Evolutionary conservation across 1,139 yeast genomes (phyloP), one percentile per base, ranked within the genome.

Genomic region (Suhomyces anneliseae): DNA sequence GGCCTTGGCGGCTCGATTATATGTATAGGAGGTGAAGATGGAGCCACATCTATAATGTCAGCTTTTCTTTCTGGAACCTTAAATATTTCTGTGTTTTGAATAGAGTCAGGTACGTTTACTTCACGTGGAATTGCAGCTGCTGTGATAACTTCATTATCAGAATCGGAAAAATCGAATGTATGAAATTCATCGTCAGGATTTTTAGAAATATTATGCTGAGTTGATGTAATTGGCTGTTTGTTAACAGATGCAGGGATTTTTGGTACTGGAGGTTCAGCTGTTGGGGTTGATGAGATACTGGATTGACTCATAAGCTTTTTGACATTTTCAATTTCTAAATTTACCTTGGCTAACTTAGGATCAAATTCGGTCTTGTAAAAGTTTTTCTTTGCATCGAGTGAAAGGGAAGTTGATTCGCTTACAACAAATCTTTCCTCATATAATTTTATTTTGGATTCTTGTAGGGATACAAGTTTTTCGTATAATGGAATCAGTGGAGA

Each of bases 381-480:
- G 19, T 47, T 48, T 14, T 53, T 50, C 39, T 60, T 60, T 19
- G 59, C 57, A 39, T 60, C 64, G 5, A 57, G 45, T 7, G 62
- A 58, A 27, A 60, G 54, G 6, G 61, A 57, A 8, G 63, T 58
- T 8, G 61, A 57, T 36, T 56, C 61, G 40, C 48, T 43, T 15
- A 48, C 46, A n/a, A 38, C 36, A 29, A 52, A 52, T n/a, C 53
- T 41, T 14, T 55, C 53, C 8, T 54, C 51, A 34, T 45, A 53
- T 12, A 55, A 43, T 36, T 34, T 31, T 34, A 55, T 45, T 38
- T 54, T 54, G 37, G 46, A 35, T 14, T 55, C 56, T 32, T 54
- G 56, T 9, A 53, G 38, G 3, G 40, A 31, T 5, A 55, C 36
- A 12, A 55, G 43, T 6, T 42, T 33, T 6, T 43, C 44, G 15